Evolutionary conservation across 257 asterid species (phyloP).

Genomic region (Plectranthus barbatus): DNA sequence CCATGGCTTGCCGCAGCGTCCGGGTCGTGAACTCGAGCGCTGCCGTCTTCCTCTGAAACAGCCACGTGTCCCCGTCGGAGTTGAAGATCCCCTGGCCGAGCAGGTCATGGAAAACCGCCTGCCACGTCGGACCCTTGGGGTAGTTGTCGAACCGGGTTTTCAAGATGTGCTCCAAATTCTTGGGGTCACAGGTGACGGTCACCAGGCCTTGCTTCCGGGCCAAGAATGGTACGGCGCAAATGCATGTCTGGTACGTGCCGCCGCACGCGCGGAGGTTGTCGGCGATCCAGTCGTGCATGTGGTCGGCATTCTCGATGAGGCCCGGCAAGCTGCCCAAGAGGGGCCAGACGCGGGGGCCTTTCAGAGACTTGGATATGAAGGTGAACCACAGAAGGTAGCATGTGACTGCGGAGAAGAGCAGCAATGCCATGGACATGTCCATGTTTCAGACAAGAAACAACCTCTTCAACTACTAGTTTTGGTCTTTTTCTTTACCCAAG

Average conservation of each 20-base stretch:
- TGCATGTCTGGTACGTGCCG: slow-evolving; percentile 95
- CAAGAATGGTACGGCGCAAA: slow-evolving; percentile 71
- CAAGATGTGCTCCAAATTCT: slow-evolving; percentile 87
- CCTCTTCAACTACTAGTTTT: no score
- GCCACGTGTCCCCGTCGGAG: no score
- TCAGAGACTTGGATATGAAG: slow-evolving; percentile 67
- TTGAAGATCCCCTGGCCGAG: no score
- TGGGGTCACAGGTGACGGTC: no score
- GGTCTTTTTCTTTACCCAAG: no score
- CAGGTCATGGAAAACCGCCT: slow-evolving; percentile 78
- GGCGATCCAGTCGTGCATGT: slow-evolving; percentile 86
- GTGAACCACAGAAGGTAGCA: slow-evolving; percentile 82
- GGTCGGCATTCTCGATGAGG: slow-evolving; percentile 64
- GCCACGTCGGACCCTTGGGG: slow-evolving; percentile 97
- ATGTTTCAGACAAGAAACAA: slow-evolving; percentile 14
- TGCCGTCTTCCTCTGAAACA: no score
- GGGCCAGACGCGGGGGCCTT: slow-evolving; percentile 96
- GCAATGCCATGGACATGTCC: slow-evolving; percentile 55
- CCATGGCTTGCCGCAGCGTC: slow-evolving; percentile 92
- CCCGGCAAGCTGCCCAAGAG: slow-evolving; percentile 84
- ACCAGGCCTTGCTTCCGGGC: no score
- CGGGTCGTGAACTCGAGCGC: no score
- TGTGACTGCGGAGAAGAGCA: slow-evolving; percentile 54
- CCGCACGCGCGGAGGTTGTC: slow-evolving; percentile 87
- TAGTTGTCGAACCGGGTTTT: slow-evolving; percentile 85